A percentile compares a stretch with the other conserved stretches of the same genome.
Conservation (phyloP, 352 stramenopile genomes). For the Phytophthora macrochlamydospora region DNA sequence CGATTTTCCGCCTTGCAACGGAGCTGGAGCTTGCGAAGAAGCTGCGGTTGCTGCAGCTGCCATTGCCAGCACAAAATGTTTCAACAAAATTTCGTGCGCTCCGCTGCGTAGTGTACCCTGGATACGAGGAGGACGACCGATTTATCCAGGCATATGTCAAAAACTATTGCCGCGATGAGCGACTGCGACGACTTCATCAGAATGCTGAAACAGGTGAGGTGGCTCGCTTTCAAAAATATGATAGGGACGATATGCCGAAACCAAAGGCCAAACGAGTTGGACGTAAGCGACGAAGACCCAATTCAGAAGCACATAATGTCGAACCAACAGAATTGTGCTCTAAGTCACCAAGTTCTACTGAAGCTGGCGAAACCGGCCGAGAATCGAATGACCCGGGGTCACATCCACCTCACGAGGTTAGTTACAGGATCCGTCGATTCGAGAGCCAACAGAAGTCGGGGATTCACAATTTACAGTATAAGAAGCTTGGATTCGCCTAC, state of each 20-base stretch:
- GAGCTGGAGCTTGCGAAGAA: conserved; percentile 62
- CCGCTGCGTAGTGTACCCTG: conserved; percentile 67
- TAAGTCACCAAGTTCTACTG: conserved; percentile 1
- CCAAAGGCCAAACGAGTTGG: conserved; percentile 7
- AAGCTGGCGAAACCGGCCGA: conserved; percentile 21
- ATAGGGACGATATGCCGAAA: conserved; percentile 47
- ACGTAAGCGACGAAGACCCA: conserved; percentile 30
- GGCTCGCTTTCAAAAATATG: conserved; percentile 49
- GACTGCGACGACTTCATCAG: conserved; percentile 67
- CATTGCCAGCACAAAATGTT: conserved; percentile 73
- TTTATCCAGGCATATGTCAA: conserved; percentile 80
- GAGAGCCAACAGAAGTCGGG: conserved; percentile 61
- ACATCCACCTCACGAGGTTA: conserved; percentile 46
- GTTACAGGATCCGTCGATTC: conserved; percentile 75
- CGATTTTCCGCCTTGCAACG: conserved; percentile 69
- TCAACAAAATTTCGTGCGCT: conserved; percentile 81
- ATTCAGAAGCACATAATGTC: neutral
- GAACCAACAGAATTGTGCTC: conserved; percentile 5
- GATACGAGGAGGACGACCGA: conserved; percentile 69
- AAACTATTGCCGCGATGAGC: conserved; percentile 80
- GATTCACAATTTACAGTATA: conserved; percentile 69
- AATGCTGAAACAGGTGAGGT: conserved; percentile 63
- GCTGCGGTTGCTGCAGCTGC: conserved; percentile 63
- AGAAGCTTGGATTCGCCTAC: conserved; percentile 79
- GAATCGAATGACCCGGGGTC: conserved; percentile 10